Base-by-base conservation (phyloP, 2,329 filamentous ascomycete genomes). In the Aureobasidium uvarum region DNA sequence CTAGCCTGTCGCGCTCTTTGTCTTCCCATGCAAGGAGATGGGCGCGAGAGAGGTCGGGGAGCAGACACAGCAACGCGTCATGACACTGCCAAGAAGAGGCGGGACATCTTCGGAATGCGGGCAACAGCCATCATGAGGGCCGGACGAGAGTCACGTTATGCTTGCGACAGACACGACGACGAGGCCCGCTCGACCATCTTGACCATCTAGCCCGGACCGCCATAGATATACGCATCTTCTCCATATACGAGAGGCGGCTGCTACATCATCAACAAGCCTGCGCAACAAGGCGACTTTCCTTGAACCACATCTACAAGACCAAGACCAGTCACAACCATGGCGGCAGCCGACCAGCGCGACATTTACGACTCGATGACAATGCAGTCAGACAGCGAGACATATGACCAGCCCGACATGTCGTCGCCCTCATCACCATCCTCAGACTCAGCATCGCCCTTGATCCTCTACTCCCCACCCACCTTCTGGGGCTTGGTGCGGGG, bases 401-500 rank as follows among this genome's bases (percentile, higher is more conserved):
- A 95, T 79, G 89, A 88, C 62, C 85, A 83, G 45, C 77, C 79
- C 71, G 75, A 79, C 67, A 86, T 89, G 68, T 85, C 88, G 64
- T 78, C 84, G 66, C 85, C 84, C 20, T 79, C 82, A 45, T 87
- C 87, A 56, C 84, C 86, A 2, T 82, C 84, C 1, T 85, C 86
- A 1, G 86, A 86, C 8, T 79, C 79, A 62, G 88, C 86, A 13
- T 84, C 86, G 1, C 88, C 89, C 10, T 78, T 96, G 72, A 88
- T 96, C 55, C 85, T 98, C 54, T 99, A 98, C 83, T 87, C 87
- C 69, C 92, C 93, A 3, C 93, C 95, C 2, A 96, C 92, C 0
- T 73, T 96, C 51, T 96, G 91, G 91, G 87, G 90, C 11, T 77
- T 99, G 68, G 70, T 97, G 64, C 87, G 94, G 64, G 92, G 95